phyloP scores from a whole-genome alignment of 805 yeast species.

The Yarrowia yakushimensis region DNA sequence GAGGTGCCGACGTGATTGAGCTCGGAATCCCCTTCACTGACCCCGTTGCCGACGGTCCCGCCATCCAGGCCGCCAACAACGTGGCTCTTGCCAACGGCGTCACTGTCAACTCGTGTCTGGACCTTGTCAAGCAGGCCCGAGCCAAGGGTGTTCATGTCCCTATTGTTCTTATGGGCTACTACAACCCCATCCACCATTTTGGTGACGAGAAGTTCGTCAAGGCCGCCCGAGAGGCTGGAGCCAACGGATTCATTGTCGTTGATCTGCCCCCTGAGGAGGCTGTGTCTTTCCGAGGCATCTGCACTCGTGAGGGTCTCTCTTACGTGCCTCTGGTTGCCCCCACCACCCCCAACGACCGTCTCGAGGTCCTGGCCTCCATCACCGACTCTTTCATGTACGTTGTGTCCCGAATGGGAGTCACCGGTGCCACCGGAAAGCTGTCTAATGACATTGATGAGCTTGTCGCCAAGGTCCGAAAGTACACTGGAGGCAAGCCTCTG shows the following conservation, averaged over 20 bases:
- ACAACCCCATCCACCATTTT: conserved; percentile 84
- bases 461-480: conserved; percentile 69
- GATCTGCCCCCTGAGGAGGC: conserved; percentile 99
- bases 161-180: conserved; percentile 93
- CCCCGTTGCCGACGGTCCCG: conserved; percentile 98
- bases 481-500: conserved; percentile 70
- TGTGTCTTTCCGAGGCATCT: conserved; percentile 69
- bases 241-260: conserved; percentile 89
- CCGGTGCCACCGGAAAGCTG: conserved; percentile 78
- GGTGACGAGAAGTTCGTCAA: conserved; percentile 80
- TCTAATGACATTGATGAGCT: conserved; percentile 61
- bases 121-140: conserved; percentile 72
- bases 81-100: conserved; percentile 80
- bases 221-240: conserved; percentile 85
- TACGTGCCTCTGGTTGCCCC: conserved; percentile 96
- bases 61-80: conserved; percentile 81
- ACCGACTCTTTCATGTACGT: conserved; percentile 97
- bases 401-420: conserved; percentile 96
- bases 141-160: conserved; percentile 82
- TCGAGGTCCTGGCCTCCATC: conserved; percentile 69
- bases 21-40: conserved; percentile 95
- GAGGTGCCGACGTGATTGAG: conserved; percentile 94
- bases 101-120: conserved; percentile 64
- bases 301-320: conserved; percentile 65
- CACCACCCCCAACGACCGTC: conserved; percentile 87